phyloP scores from a whole-genome alignment of 495 filamentous ascomycete species.

The Daldinia caldariorum region DNA sequence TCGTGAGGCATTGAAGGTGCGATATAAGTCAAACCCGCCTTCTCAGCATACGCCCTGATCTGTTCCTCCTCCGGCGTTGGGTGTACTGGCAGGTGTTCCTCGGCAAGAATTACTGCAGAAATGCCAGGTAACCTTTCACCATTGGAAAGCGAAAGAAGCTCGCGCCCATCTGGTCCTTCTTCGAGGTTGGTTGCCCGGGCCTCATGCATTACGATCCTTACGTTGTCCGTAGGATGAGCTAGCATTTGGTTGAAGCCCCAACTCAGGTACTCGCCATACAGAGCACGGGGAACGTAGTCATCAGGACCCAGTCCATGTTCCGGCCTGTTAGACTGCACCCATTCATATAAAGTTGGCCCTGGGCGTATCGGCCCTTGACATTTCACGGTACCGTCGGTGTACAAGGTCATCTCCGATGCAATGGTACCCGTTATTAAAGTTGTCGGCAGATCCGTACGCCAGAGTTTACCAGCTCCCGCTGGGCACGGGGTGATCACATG shows the following conservation, averaged over 20 bases:
- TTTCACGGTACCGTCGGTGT: not conserved
- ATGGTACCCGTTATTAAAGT: not conserved
- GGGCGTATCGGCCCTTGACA: not conserved
- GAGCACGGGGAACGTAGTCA: not conserved
- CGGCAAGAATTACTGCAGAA: not conserved
- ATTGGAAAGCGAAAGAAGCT: not conserved
- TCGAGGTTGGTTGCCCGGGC: not conserved
- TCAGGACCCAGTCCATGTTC: not conserved
- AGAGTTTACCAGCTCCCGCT: not conserved
- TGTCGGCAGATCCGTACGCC: not conserved
- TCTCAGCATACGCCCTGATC: not conserved
- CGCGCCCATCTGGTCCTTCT: not conserved
- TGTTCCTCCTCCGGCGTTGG: not conserved
- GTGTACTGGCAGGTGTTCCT: not conserved
- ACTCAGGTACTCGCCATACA: not conserved
- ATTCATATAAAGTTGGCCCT: not conserved
- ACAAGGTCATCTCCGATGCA: not conserved
- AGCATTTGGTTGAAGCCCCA: not conserved
- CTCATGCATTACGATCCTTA: not conserved
- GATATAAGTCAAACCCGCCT: not conserved
- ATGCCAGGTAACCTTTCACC: not conserved
- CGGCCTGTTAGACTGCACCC: not conserved
- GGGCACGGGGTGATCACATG: not conserved
- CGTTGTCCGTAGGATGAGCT: not conserved
- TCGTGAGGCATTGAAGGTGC: not conserved